Conservation (phyloP, 2,329 filamentous ascomycete genomes). For the Fusarium sp. region DNA sequence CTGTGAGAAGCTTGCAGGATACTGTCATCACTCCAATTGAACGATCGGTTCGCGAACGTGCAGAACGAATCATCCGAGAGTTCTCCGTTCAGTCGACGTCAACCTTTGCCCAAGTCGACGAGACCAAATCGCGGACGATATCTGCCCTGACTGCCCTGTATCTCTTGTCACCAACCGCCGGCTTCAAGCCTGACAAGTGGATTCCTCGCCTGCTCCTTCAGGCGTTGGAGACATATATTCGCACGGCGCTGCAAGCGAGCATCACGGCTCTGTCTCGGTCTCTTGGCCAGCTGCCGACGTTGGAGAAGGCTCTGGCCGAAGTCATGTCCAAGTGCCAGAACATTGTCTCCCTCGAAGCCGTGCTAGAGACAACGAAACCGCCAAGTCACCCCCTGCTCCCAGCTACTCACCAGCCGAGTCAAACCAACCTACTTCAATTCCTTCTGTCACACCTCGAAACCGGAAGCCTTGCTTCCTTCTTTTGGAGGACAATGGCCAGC, state of each 20-base stretch:
- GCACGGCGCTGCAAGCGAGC: constrained; percentile 84
- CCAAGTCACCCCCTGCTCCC: constrained; percentile 78
- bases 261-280: constrained; percentile 82
- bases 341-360: constrained; percentile 86
- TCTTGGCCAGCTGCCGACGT: constrained; percentile 82
- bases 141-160: constrained; percentile 86
- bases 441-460: constrained; percentile 88
- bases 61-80: constrained; percentile 86
- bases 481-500: constrained; percentile 91
- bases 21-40: constrained; percentile 81
- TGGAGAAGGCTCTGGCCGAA: constrained; percentile 87
- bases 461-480: constrained; percentile 88
- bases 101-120: constrained; percentile 79
- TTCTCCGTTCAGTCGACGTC: constrained; percentile 77
- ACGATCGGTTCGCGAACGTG: constrained; percentile 78
- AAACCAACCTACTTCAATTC: constrained; percentile 75
- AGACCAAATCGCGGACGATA: constrained; percentile 80
- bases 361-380: constrained; percentile 79
- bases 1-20: constrained; percentile 79
- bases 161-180: constrained; percentile 80
- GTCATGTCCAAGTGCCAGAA: constrained; percentile 90
- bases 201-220: constrained; percentile 81
- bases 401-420: constrained; percentile 51
- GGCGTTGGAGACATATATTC: constrained; percentile 85
- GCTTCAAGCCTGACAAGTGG: constrained; percentile 68